These are phyloP conservation scores for Crepidotus variabilis DNA, from an alignment of 768 basidiomycete genomes.

Conservation along the genomic window DNA sequence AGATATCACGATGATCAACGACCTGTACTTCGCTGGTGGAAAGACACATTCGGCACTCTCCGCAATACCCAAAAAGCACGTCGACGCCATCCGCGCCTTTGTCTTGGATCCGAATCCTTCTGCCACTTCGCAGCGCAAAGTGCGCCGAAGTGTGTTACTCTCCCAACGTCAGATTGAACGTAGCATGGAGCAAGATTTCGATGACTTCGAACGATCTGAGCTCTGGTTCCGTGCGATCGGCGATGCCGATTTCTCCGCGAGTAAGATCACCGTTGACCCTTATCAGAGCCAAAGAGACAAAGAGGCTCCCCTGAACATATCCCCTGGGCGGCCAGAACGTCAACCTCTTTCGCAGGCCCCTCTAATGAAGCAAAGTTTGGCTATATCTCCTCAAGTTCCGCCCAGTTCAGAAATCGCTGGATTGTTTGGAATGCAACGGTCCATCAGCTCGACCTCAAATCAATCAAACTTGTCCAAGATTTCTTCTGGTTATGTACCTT, in stretches of 20 bases:
- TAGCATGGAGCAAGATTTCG: constrained; percentile 90
- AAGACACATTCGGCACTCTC: constrained; percentile 56
- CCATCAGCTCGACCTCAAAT: constrained; percentile 35
- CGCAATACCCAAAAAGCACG: constrained; percentile 65
- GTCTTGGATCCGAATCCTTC: constrained; percentile 47
- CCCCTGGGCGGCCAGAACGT: constrained; percentile 9
- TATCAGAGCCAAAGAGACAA: constrained; percentile 14
- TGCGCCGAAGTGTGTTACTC: constrained; percentile 75
- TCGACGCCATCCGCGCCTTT: constrained; percentile 67
- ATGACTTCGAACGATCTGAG: constrained; percentile 83
- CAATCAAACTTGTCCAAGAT: constrained; percentile 27
- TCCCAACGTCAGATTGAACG: constrained; percentile 84
- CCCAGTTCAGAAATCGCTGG: constrained; percentile 35
- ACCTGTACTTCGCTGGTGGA: constrained; percentile 74
- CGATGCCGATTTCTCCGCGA: constrained; percentile 48
- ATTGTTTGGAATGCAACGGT: constrained; percentile 34
- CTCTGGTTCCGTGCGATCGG: constrained; percentile 89
- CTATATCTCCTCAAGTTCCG: constrained; percentile 14
- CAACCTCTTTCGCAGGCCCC: constrained; percentile 10
- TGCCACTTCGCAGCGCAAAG: constrained; percentile 43
- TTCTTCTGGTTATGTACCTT: constrained; percentile 25
- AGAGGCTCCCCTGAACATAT: constrained; percentile 4
- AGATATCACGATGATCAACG: constrained; percentile 86
- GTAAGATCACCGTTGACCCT: constrained; percentile 18
- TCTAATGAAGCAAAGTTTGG: constrained; percentile 12